These are phyloP conservation scores for Pythium dissotocum DNA, from an alignment of 352 stramenopile species.

Conservation along the genomic window DNA sequence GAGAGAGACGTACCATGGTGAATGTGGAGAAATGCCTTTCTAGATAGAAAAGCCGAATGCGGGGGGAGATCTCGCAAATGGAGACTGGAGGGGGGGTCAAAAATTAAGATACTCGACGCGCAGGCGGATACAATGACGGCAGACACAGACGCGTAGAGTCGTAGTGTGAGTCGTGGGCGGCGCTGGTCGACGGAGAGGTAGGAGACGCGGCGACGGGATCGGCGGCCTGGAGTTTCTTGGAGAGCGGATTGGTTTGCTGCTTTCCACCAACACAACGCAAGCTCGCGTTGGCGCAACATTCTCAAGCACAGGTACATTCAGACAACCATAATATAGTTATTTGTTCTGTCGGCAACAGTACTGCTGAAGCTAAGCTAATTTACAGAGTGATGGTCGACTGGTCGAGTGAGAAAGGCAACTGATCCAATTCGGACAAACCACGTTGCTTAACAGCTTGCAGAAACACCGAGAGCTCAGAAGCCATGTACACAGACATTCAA, in stretches of 20 bases:
- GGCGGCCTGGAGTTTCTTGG: conserved; percentile 3
- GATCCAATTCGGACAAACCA: too few species aligned
- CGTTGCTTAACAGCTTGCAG: too few species aligned
- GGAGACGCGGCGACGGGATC: neutral
- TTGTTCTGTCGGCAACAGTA: neutral
- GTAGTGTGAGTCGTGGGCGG: neutral
- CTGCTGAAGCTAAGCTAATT: neutral
- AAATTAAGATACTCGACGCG: neutral
- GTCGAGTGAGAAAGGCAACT: neutral
- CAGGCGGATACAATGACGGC: neutral
- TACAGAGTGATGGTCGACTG: neutral
- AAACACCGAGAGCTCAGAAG: too few species aligned
- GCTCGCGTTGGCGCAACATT: conserved; percentile 2
- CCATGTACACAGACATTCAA: too few species aligned
- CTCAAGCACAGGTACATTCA: neutral
- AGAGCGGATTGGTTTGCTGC: neutral
- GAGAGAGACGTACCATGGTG: neutral
- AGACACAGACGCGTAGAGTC: neutral
- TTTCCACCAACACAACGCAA: neutral
- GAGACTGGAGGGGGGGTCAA: neutral
- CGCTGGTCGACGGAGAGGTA: neutral
- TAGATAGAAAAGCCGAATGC: neutral
- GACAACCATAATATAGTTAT: neutral
- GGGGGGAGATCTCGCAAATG: neutral
- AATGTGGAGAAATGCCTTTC: neutral